Conservation (phyloP, 2,329 filamentous ascomycete species). For the Fusarium sp. region DNA sequence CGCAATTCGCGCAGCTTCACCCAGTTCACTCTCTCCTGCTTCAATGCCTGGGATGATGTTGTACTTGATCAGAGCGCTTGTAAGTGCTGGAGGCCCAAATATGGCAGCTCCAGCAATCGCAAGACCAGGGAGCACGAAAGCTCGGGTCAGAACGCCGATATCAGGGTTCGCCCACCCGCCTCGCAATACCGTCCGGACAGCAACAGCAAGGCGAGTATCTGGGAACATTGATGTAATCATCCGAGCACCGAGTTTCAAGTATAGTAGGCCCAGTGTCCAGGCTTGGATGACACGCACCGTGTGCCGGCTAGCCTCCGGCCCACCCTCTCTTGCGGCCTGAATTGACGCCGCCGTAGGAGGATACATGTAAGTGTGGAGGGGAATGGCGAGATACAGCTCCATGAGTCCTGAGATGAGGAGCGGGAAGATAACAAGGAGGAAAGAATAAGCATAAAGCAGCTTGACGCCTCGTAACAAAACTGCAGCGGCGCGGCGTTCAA, state of each 20-base stretch:
- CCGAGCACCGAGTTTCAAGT: constrained; percentile 81
- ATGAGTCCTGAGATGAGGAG: constrained; percentile 81
- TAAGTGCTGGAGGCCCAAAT: constrained; percentile 69
- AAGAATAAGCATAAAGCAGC: constrained; percentile 78
- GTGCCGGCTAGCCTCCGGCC: constrained; percentile 57
- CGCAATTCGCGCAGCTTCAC: constrained; percentile 44
- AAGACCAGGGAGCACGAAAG: constrained; percentile 81
- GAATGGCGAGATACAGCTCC: constrained; percentile 89
- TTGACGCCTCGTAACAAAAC: constrained; percentile 49
- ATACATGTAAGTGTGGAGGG: constrained; percentile 82
- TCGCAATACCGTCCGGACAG: constrained; percentile 77
- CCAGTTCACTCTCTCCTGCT: constrained; percentile 36
- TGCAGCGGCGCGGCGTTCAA: constrained; percentile 39
- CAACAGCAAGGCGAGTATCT: constrained; percentile 76
- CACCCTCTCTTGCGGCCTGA: constrained; percentile 41
- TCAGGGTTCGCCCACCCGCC: constrained; percentile 84
- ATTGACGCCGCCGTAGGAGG: constrained; percentile 45
- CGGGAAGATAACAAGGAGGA: constrained; percentile 82
- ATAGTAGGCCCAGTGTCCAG: constrained; percentile 93
- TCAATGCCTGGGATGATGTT: constrained; percentile 29
- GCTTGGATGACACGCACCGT: constrained; percentile 89
- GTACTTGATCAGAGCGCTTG: constrained; percentile 48
- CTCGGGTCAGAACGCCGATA: constrained; percentile 80
- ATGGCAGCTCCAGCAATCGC: constrained; percentile 72
- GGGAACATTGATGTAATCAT: constrained; percentile 74